Evolutionary conservation across 2,329 filamentous ascomycete genomes (phyloP).

Genomic region (Septoria linicola): DNA sequence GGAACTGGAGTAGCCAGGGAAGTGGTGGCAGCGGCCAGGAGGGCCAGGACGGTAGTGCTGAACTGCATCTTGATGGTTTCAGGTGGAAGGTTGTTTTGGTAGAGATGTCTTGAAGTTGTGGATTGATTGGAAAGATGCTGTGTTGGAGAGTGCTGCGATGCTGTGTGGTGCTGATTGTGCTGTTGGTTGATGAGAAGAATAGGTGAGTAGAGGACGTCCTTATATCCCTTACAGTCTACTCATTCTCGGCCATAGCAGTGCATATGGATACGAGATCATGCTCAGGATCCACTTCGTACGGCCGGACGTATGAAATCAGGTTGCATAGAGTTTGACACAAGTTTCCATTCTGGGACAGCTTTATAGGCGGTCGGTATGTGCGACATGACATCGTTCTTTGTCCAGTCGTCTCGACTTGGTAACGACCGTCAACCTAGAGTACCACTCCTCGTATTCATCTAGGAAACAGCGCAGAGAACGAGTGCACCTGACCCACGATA

Average conservation of each 20-base stretch:
- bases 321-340: neutral
- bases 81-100: too few relatives aligned
- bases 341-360: neutral
- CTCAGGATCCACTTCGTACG: neutral
- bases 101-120: slow-evolving; percentile 7
- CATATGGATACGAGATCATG: neutral
- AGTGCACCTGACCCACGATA: neutral
- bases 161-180: neutral
- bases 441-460: neutral
- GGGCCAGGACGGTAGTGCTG: slow-evolving; percentile 21
- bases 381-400: neutral
- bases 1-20: slow-evolving; percentile 19
- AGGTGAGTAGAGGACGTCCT: neutral
- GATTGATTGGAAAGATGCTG: slow-evolving; percentile 1
- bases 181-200: neutral
- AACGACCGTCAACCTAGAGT: neutral
- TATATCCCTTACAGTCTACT: neutral
- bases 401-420: neutral
- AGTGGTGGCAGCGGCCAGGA: slow-evolving; percentile 20
- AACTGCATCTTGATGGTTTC: slow-evolving; percentile 26
- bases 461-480: neutral
- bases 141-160: slow-evolving; percentile 2
- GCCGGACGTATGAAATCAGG: neutral
- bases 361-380: neutral
- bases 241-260: neutral